Conservation (phyloP, 2,329 filamentous ascomycete genomes). For the Drechmeria coniospora region DNA sequence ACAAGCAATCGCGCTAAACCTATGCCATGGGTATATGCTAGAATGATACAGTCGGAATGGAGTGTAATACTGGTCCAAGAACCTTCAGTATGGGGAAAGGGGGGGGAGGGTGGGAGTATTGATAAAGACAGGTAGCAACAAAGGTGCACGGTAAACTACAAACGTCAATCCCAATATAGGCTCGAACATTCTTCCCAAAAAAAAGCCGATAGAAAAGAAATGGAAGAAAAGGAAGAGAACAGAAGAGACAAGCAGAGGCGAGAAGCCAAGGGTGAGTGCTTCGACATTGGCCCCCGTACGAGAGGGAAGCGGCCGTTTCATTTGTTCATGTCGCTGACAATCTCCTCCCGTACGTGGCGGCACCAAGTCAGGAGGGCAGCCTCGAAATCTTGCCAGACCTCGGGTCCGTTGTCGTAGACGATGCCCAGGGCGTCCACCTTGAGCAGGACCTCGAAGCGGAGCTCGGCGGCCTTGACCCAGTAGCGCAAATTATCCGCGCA, state of each 20-base stretch:
- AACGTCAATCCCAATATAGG: no score
- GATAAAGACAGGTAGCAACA: no score
- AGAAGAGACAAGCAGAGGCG: neutral
- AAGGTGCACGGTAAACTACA: no score
- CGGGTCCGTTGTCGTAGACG: constrained; percentile 55
- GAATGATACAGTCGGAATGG: constrained; percentile 13
- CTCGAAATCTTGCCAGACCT: constrained; percentile 72
- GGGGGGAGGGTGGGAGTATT: neutral
- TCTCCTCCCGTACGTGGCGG: constrained; percentile 65
- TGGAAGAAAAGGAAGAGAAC: neutral
- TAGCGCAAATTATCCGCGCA: constrained; percentile 86
- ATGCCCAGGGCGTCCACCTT: constrained; percentile 75
- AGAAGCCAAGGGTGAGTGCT: constrained; percentile 2
- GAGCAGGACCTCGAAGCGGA: constrained; percentile 79
- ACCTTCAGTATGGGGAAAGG: no score
- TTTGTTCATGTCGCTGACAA: constrained; percentile 47
- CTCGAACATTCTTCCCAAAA: no score
- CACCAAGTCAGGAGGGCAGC: constrained; percentile 73
- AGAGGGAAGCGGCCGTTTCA: constrained; percentile 5
- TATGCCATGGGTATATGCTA: constrained; percentile 22
- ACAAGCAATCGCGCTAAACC: constrained; percentile 9
- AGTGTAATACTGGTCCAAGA: no score
- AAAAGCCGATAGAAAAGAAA: no score
- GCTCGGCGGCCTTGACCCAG: constrained; percentile 91
- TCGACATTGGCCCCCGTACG: no score